Percentiles rank a stretch among this genome's conserved stretches.
Evolutionary conservation across 371 early-diverging fungal species (phyloP).

Genomic region (Haplosporangium sp.): DNA sequence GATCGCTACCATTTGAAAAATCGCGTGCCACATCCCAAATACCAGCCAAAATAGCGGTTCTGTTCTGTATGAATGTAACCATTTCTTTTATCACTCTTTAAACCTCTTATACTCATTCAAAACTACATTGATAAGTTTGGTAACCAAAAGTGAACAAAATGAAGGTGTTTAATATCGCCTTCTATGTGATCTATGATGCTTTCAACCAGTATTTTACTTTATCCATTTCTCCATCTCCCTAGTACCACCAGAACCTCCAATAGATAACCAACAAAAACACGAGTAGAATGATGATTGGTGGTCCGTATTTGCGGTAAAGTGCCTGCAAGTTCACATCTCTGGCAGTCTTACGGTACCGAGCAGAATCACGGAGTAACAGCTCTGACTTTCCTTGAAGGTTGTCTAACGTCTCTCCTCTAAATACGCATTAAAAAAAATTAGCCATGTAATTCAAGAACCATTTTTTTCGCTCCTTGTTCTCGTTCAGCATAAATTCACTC

Average conservation of each 20-base stretch:
- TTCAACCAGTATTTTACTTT: neutral
- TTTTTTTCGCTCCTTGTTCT: too few species aligned
- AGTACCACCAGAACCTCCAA: conserved; percentile 78
- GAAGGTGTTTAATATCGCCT: neutral
- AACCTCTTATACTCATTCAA: too few species aligned
- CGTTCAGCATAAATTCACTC: neutral
- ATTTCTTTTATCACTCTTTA: too few species aligned
- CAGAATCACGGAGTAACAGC: conserved; percentile 71
- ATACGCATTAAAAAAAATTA: conserved; percentile 31
- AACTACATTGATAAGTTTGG: too few species aligned
- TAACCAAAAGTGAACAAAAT: too few species aligned
- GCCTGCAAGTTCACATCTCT: conserved; percentile 87
- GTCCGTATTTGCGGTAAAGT: conserved; percentile 95
- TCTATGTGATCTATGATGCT: neutral
- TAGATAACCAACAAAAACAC: conserved; percentile 86
- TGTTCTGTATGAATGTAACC: too few species aligned
- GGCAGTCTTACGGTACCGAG: conserved; percentile 84
- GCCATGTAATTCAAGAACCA: too few species aligned
- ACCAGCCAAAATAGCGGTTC: too few species aligned
- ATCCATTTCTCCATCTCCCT: conserved; percentile 4
- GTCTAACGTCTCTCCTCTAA: conserved; percentile 53
- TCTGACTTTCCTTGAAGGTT: conserved; percentile 65
- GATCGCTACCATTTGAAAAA: too few species aligned
- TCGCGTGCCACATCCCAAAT: too few species aligned
- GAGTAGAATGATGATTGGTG: conserved; percentile 81